Evolutionary conservation across 2,329 filamentous ascomycete genomes (phyloP).

Genomic region (Arthrinium puccinioides): DNA sequence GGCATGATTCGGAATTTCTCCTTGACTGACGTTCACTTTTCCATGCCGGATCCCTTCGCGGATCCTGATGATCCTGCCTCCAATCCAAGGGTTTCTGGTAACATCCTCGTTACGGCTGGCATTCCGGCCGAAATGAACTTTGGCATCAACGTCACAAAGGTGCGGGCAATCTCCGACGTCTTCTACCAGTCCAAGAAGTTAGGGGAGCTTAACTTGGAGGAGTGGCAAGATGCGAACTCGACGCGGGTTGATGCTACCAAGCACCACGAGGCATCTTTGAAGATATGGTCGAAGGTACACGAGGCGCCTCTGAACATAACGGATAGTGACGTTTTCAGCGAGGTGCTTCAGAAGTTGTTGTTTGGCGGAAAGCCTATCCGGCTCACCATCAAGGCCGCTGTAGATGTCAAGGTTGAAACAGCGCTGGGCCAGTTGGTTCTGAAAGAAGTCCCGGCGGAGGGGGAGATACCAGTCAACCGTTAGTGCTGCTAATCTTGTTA

Average conservation of each 20-base stretch:
- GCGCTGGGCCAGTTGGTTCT: conserved; percentile 74
- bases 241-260: conserved; percentile 54
- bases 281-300: conserved; percentile 69
- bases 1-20: conserved; percentile 84
- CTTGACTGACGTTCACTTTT: conserved; percentile 77
- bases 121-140: conserved; percentile 86
- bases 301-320: conserved; percentile 79
- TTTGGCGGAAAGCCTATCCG: conserved; percentile 65
- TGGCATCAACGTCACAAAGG: conserved; percentile 66
- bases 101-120: conserved; percentile 69
- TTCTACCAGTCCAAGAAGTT: conserved; percentile 72
- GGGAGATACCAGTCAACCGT: conserved; percentile 88
- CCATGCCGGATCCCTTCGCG: conserved; percentile 72
- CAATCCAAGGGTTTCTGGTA: conserved; percentile 74
- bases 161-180: conserved; percentile 73
- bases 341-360: conserved; percentile 73
- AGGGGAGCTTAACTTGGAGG: conserved; percentile 67
- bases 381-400: conserved; percentile 68
- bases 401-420: conserved; percentile 78
- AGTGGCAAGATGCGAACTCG: conserved; percentile 83
- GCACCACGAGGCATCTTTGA: conserved; percentile 53
- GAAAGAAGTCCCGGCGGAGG: conserved; percentile 78
- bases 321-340: conserved; percentile 68
- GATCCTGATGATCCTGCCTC: conserved; percentile 66
- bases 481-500: conserved; percentile 54